Evolutionary conservation across 2,329 filamentous ascomycete genomes (phyloP).

Genomic region (Colletotrichum lini): DNA sequence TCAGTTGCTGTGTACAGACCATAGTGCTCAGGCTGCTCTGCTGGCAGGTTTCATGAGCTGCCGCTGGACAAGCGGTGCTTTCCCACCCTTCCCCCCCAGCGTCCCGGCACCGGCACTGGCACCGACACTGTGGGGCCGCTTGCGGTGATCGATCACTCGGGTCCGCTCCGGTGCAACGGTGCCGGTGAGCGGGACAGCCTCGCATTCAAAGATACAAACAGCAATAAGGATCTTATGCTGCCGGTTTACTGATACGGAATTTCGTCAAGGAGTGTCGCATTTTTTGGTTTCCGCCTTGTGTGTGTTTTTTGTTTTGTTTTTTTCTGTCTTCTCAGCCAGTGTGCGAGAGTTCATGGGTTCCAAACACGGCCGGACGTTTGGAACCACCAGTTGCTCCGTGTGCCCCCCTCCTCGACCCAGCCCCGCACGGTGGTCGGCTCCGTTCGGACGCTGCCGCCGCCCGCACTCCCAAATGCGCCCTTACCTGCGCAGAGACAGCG

Average conservation of each 20-base stretch:
- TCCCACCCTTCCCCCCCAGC: neutral
- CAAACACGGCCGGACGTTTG: neutral
- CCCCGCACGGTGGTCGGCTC: neutral
- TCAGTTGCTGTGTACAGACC: neutral
- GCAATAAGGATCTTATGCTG: neutral
- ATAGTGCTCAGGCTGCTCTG: constrained; percentile 3
- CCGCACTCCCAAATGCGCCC: neutral
- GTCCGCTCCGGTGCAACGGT: neutral
- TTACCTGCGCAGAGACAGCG: neutral
- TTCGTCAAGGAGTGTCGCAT: neutral
- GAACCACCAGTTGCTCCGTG: constrained; percentile 27
- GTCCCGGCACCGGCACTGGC: neutral
- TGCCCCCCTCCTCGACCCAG: neutral
- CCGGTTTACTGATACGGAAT: too few species aligned
- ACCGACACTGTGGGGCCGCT: constrained; percentile 1
- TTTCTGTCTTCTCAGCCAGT: neutral
- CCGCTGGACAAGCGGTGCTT: neutral
- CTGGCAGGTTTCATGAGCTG: constrained; percentile 20
- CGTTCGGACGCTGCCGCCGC: constrained; percentile 24
- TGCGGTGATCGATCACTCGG: neutral
- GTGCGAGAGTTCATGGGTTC: neutral
- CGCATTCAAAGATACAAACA: too few species aligned
- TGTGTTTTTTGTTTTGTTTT: too few species aligned
- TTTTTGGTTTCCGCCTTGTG: neutral
- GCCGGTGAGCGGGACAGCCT: neutral